phyloP scores from a whole-genome alignment of 1,139 yeast species.

The Nadsonia starkeyi-henricii region DNA sequence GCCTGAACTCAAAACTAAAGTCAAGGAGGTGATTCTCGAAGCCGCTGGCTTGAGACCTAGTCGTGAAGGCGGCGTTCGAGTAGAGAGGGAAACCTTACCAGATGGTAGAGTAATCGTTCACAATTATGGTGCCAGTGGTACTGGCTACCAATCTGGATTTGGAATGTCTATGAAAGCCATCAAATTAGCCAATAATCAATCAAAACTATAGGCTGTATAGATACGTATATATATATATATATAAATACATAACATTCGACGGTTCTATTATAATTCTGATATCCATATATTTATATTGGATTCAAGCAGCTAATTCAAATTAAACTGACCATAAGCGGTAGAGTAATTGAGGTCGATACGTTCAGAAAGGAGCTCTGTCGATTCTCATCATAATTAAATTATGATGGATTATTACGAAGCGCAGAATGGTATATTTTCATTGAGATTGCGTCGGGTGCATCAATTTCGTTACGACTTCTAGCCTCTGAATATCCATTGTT shows the following conservation, averaged over 20 bases:
- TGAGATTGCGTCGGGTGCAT: no score
- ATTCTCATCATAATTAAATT: not conserved
- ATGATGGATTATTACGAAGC: not conserved
- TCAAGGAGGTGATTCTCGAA: slow-evolving; percentile 32
- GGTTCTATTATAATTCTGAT: not conserved
- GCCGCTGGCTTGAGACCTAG: slow-evolving; percentile 61
- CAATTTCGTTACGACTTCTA: no score
- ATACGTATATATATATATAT: not conserved
- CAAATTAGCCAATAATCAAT: not conserved
- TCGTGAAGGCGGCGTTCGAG: slow-evolving; percentile 53
- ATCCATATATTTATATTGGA: not conserved
- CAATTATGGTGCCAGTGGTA: slow-evolving; percentile 66
- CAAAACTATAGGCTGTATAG: not conserved
- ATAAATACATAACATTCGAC: no score
- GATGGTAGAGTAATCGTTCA: slow-evolving; percentile 35
- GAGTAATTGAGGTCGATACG: not conserved
- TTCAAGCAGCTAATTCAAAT: not conserved
- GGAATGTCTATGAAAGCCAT: slow-evolving; percentile 48
- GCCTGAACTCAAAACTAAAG: slow-evolving; percentile 39
- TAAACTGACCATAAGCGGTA: not conserved
- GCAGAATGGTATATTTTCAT: no score
- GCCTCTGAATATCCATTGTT: no score
- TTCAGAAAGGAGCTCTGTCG: not conserved
- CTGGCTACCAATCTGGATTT: slow-evolving; percentile 61
- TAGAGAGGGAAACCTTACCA: slow-evolving; percentile 33